phyloP scores from a whole-genome alignment of 345 rosid genomes.

The Corchorus olitorius region DNA sequence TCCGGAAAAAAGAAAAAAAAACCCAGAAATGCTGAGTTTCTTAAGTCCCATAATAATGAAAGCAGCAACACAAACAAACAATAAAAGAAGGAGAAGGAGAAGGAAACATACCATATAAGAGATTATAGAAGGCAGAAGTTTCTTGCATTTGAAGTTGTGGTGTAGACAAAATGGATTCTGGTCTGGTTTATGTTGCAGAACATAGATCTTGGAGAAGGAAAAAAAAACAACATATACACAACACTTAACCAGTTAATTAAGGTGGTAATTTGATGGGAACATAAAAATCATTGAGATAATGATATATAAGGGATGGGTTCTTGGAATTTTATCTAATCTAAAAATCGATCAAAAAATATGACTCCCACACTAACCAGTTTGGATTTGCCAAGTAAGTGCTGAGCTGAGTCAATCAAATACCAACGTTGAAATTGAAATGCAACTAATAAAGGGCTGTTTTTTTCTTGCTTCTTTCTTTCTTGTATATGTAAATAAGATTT shows the following conservation, averaged over 20 bases:
- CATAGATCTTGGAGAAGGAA: background rate
- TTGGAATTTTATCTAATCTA: background rate
- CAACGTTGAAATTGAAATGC: background rate
- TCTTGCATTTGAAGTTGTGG: background rate
- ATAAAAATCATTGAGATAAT: background rate
- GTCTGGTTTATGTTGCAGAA: background rate
- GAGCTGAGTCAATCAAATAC: background rate
- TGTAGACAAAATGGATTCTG: background rate
- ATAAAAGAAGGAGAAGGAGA: background rate
- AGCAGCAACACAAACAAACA: background rate
- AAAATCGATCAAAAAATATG: too few relatives aligned
- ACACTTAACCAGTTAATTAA: background rate
- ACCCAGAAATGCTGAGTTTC: background rate
- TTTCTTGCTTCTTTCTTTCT: background rate
- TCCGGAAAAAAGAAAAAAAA: background rate
- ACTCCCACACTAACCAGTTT: conserved; percentile 4
- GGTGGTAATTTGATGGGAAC: background rate
- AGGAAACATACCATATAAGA: background rate
- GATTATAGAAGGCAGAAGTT: background rate
- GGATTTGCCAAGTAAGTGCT: conserved; percentile 4
- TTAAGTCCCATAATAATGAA: background rate
- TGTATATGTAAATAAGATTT: background rate
- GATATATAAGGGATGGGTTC: too few relatives aligned
- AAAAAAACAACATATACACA: too few relatives aligned
- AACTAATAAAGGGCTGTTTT: background rate